Base-by-base conservation (phyloP, 2,329 filamentous ascomycete genomes). In the Ophiocordyceps camponoti-floridani region DNA sequence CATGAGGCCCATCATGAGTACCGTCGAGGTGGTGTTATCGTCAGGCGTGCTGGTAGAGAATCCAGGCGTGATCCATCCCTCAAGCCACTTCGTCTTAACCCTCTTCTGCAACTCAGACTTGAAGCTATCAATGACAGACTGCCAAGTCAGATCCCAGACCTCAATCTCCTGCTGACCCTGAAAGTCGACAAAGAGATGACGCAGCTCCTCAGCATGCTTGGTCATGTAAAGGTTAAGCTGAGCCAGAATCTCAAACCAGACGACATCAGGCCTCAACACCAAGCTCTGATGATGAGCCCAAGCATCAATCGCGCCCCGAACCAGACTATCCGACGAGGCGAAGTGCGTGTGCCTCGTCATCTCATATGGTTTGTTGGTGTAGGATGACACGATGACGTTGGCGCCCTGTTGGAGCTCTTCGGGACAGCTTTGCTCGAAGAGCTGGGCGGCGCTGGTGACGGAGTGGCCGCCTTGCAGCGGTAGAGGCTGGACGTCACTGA, bases 241-340 rank as follows among this genome's bases (percentile, higher is more conserved):
- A 0, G 61, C 59, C 4, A 75, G 58, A 44, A 75, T 68, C 43
- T 71, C 64, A 49, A 74, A 67, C 72, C 72, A 75, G 28, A 75
- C 56, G 44, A 73, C 70, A 35, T 75, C 70, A 0, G 72, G 70
- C 1, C 70, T 63, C 13, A 75, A 55, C 1, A 62, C 58, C 1
- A 75, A 58, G 49, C 71, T 63, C 46, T 70, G 64, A 45, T 73
- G 69, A 43, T 65, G 54, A 27, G 62, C 67, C 62, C 72, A 73
- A 0, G 69, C 69, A 30, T 66, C 58, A 40, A 71, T 56, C 4
- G 63, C 63, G 14, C 64, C 62, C 16, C 64, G 58, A 18, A 72
- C 58, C 48, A 73, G 62, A 26, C 66, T 64, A 46, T 53, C 57
- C 0, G 59, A 62, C 1, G 58, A 61, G 1, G 59, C 51, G 23